Conservation (phyloP, 2,329 filamentous ascomycete species). For the Lecanicillium sp. region DNA sequence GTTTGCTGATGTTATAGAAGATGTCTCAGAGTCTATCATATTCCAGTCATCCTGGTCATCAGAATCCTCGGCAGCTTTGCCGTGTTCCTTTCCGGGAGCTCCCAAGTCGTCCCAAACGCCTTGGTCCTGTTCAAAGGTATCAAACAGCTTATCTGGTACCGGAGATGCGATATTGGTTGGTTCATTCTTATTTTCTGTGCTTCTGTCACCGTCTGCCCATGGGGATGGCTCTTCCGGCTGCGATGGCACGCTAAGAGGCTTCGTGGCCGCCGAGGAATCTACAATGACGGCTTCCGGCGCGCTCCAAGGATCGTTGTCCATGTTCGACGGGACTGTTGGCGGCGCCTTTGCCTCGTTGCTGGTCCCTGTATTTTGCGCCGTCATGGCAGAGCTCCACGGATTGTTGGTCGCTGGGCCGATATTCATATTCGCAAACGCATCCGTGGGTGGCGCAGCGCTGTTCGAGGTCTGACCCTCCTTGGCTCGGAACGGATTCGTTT, state of each 20-base stretch:
- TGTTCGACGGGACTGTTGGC: slow-evolving; percentile 15
- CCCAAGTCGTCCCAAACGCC: slow-evolving; percentile 41
- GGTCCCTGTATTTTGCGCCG: slow-evolving; percentile 10
- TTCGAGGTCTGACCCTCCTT: slow-evolving; percentile 27
- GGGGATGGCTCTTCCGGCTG: slow-evolving; percentile 21
- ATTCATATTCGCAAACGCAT: slow-evolving; percentile 32
- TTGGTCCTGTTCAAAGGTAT: slow-evolving; percentile 24
- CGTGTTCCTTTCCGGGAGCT: slow-evolving; percentile 19
- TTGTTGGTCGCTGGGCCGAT: slow-evolving; percentile 32
- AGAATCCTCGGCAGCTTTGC: slow-evolving; percentile 16
- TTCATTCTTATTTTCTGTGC: slow-evolving; percentile 17
- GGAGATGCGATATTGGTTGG: slow-evolving; percentile 3
- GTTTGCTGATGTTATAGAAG: slow-evolving; percentile 7
- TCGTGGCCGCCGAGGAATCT: no score
- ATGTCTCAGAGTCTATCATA: slow-evolving; percentile 36
- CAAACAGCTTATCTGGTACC: slow-evolving; percentile 22
- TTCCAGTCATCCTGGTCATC: slow-evolving; percentile 38
- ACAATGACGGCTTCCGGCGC: slow-evolving; percentile 19
- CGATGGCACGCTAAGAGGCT: slow-evolving; percentile 19
- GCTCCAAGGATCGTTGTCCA: slow-evolving; percentile 20
- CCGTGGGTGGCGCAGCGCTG: slow-evolving; percentile 20
- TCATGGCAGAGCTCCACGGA: slow-evolving; percentile 22
- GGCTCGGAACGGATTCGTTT: slow-evolving; percentile 47
- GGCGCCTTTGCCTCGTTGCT: slow-evolving; percentile 7
- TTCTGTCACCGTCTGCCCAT: slow-evolving; percentile 28